Conservation (phyloP, 1,284 basidiomycete genomes). For the Ceratobasidium sp. region DNA sequence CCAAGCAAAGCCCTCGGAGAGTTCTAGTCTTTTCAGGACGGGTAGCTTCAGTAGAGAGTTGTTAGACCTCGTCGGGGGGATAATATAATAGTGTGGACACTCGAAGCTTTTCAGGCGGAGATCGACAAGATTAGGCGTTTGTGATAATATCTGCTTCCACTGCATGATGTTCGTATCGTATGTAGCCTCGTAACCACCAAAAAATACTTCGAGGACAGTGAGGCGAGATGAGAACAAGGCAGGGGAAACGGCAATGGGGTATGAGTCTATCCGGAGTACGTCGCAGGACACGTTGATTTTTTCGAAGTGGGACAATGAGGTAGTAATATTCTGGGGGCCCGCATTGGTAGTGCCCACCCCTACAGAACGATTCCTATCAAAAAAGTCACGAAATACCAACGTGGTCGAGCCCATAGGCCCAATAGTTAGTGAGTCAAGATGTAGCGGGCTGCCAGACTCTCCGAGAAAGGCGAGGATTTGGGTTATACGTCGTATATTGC, state of each 20-base stretch:
- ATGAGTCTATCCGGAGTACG: conserved; percentile 3
- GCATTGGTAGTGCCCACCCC: neutral
- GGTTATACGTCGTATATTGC: neutral
- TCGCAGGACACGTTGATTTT: neutral
- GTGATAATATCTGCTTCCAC: no score
- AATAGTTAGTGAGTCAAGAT: conserved; percentile 3
- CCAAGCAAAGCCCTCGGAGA: no score
- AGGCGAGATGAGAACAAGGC: conserved; percentile 4
- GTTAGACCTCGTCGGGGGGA: no score
- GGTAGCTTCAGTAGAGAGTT: no score
- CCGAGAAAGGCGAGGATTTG: conserved; percentile 2
- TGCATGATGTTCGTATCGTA: no score
- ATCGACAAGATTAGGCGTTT: no score
- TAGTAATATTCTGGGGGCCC: neutral
- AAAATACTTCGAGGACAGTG: no score
- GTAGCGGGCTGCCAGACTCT: neutral
- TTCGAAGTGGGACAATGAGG: neutral
- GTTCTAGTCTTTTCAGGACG: no score
- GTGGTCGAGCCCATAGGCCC: neutral
- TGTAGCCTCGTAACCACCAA: no score
- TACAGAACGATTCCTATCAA: neutral
- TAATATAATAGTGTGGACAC: no score
- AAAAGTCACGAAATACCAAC: neutral
- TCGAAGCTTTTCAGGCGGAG: no score
- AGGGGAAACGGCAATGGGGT: neutral